Base-by-base conservation (phyloP, 2,329 filamentous ascomycete genomes). In the Penicillium psychrosexuale region DNA sequence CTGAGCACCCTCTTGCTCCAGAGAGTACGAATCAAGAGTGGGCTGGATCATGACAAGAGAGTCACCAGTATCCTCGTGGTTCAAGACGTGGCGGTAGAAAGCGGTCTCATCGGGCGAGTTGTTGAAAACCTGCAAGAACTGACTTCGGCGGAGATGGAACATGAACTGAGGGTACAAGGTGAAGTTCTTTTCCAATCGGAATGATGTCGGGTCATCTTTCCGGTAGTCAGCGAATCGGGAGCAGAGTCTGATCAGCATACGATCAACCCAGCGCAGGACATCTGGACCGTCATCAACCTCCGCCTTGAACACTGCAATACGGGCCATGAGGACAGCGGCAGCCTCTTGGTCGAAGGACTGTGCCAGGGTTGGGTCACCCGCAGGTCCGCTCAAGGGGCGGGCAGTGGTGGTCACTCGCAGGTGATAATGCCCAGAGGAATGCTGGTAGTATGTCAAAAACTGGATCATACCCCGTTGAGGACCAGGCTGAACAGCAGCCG, bases 251-350 rank as follows among this genome's bases (percentile, higher is more conserved):
- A 99, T 99, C 56, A 99, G 84, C 94, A 99, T 99, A 62, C 94
- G 85, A 70, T 99, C 94, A 24, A 99, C 94, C 94, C 94, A 99
- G 70, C 94, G 86, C 53, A 99, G 82, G 27, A 99, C 93, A 74
- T 99, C 94, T n/a, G 94, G 94, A 0, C 94, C 94, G 70, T 99
- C 94, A 66, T 99, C 94, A 27, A 97, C 92, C 72, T 99, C 94
- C 1, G 94, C 92, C 79, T 97, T 99, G 82, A 96, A 99, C 46
- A 97, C 94, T 8, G 94, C 94, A 73, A 99, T 99, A 62, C 94
- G 85, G n/a, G 93, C 95, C 94, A 99, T 99, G 42, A 99, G 84
- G 17, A 97, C 94, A 22, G 94, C 94, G 3, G 94, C 92, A 40
- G 94, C 94, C 79, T 99, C 94, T 73, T 99, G 94, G 65, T 99